Conservation (phyloP, 2,329 filamentous ascomycete species). For the Aspergillus neotritici region DNA sequence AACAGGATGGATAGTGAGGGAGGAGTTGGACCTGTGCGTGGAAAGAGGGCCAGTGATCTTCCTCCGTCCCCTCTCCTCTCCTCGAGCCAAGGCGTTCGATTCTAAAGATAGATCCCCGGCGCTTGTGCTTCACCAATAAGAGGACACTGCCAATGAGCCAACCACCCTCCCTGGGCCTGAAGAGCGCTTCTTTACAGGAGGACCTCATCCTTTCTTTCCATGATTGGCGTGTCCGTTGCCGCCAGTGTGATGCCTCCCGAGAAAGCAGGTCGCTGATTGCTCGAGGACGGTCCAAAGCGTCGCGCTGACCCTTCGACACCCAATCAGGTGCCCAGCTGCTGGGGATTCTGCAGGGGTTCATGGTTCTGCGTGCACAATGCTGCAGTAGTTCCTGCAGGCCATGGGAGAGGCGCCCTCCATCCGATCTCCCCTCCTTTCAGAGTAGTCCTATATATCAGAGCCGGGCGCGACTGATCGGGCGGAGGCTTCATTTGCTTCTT, state of each 20-base stretch:
- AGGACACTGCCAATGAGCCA: no score
- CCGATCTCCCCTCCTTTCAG: conserved; percentile 12
- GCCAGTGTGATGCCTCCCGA: background rate
- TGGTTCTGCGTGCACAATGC: conserved; percentile 21
- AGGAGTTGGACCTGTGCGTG: no score
- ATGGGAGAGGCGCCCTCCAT: conserved; percentile 11
- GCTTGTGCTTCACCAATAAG: no score
- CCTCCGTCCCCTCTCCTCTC: no score
- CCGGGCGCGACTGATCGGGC: conserved; percentile 18
- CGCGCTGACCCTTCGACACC: conserved; percentile 13
- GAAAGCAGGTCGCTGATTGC: conserved; percentile 10
- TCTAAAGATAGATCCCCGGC: no score
- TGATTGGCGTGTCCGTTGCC: no score
- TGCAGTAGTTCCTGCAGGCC: conserved; percentile 31
- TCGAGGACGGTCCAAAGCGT: conserved; percentile 10
- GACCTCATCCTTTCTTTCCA: no score
- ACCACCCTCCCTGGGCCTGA: no score
- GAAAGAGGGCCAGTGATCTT: no score
- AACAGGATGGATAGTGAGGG: no score
- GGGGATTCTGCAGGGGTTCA: conserved; percentile 11
- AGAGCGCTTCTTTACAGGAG: no score
- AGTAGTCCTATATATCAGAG: conserved; percentile 26
- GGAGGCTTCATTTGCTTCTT: conserved; percentile 17
- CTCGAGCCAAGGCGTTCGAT: no score
- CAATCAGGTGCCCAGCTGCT: conserved; percentile 12